Conservation (phyloP, 306 rosid species). For the Rosa lucieae region DNA sequence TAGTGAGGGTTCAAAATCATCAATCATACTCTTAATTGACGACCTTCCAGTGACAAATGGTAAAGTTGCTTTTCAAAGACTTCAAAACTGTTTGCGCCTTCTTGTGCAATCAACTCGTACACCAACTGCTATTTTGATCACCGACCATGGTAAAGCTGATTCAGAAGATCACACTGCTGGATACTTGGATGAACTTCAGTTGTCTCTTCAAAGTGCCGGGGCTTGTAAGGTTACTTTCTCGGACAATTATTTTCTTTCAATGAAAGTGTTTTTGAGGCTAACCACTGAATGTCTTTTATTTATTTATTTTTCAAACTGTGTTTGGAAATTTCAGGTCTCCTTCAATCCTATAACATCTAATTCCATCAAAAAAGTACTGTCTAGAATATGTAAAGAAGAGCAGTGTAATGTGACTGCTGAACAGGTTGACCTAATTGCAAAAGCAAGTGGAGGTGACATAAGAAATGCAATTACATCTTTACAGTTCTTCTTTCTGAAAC, state of each 20-base stretch:
- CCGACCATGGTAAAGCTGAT: slow-evolving; percentile 67
- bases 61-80: slow-evolving; percentile 62
- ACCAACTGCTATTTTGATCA: slow-evolving; percentile 82
- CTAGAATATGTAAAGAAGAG: slow-evolving; percentile 71
- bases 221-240: slow-evolving; percentile 96
- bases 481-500: slow-evolving; percentile 78
- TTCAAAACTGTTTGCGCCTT: slow-evolving; percentile 61
- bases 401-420: slow-evolving; percentile 55
- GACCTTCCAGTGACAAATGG: slow-evolving; percentile 82
- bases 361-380: slow-evolving; percentile 67
- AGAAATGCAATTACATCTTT: slow-evolving; percentile 89
- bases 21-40: slow-evolving; percentile 71
- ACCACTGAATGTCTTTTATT: slow-evolving; percentile 8
- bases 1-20: slow-evolving; percentile 53
- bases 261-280: slow-evolving; percentile 6
- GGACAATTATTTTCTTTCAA: slow-evolving; percentile 23
- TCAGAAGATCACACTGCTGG: slow-evolving; percentile 56
- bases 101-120: slow-evolving; percentile 63
- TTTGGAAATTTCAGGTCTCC: slow-evolving; percentile 60
- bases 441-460: slow-evolving; percentile 94
- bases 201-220: slow-evolving; percentile 76
- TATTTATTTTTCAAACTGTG: slow-evolving; percentile 13
- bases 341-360: slow-evolving; percentile 84
- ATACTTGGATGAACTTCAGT: slow-evolving; percentile 59
- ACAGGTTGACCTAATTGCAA: slow-evolving; percentile 76